These are phyloP conservation scores for Marasmius sp. DNA, from an alignment of 1,284 basidiomycete species.

Conservation along the genomic window DNA sequence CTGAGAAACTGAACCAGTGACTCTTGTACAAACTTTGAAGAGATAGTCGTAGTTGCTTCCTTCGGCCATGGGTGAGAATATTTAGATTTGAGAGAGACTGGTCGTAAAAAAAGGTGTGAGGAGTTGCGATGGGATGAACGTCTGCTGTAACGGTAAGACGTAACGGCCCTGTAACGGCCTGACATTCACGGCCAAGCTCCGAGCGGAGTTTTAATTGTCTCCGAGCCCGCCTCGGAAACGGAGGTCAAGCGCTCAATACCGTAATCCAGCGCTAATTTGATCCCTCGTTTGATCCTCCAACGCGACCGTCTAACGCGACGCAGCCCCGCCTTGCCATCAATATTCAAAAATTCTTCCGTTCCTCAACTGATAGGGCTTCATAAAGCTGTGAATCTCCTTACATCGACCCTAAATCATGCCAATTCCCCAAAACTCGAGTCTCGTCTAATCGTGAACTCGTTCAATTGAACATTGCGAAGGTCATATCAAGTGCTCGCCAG, in stretches of 20 bases:
- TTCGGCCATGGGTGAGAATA: slow-evolving; percentile 64
- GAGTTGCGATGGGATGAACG: not conserved
- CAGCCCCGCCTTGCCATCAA: too few species aligned
- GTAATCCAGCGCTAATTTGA: too few species aligned
- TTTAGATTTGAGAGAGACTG: slow-evolving; percentile 15
- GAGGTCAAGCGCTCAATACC: not conserved
- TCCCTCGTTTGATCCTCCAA: too few species aligned
- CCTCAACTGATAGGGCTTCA: not conserved
- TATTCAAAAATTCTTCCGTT: not conserved
- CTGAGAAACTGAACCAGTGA: slow-evolving; percentile 5
- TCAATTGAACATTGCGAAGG: not conserved
- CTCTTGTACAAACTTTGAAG: slow-evolving; percentile 73
- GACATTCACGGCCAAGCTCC: not conserved
- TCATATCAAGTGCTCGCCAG: not conserved
- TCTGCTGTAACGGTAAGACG: not conserved
- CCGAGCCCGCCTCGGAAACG: not conserved
- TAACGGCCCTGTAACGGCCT: not conserved
- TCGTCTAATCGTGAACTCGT: not conserved
- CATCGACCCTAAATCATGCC: not conserved
- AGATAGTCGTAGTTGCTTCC: slow-evolving; percentile 93
- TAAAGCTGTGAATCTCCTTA: not conserved
- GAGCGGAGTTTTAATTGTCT: not conserved
- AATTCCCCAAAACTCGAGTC: not conserved
- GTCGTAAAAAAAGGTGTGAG: slow-evolving; percentile 7
- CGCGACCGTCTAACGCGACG: too few species aligned